Percentiles rank a stretch among this genome's conserved stretches.
Evolutionary conservation across 257 asterid species (phyloP).

Genomic region (Nicotiana obtusifolia): DNA sequence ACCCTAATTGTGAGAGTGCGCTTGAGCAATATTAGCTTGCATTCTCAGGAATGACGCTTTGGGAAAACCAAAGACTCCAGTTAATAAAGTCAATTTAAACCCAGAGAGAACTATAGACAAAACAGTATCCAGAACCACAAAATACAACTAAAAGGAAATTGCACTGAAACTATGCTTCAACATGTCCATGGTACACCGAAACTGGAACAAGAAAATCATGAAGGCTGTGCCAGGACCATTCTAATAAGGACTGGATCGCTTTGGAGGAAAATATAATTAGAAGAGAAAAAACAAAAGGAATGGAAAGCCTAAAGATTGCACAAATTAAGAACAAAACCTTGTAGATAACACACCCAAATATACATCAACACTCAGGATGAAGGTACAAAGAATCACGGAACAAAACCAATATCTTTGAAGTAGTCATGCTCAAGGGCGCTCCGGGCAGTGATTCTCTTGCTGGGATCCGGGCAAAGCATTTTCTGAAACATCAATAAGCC

Average conservation of each 20-base stretch:
- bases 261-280: constrained; percentile 21
- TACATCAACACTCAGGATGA: constrained; percentile 40
- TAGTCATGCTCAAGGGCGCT: constrained; percentile 86
- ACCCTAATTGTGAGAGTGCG: neutral
- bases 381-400: constrained; percentile 39
- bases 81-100: neutral
- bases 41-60: neutral
- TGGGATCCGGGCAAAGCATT: constrained; percentile 81
- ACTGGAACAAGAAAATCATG: too few relatives aligned
- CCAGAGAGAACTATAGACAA: neutral
- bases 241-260: constrained; percentile 13
- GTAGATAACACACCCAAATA: constrained; percentile 40
- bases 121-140: constrained; percentile 16
- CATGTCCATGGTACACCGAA: neutral
- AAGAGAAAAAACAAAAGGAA: constrained; percentile 13
- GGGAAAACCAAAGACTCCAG: neutral
- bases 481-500: constrained; percentile 17
- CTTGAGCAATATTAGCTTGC: neutral
- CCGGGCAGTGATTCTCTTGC: constrained; percentile 85
- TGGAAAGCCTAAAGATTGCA: constrained; percentile 19
- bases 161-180: constrained; percentile 7
- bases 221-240: too few relatives aligned
- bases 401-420: constrained; percentile 68
- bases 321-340: constrained; percentile 29
- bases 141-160: constrained; percentile 22